Evolutionary conservation across 1,139 yeast genomes (phyloP).

Genomic region (Geotrichum siamense): DNA sequence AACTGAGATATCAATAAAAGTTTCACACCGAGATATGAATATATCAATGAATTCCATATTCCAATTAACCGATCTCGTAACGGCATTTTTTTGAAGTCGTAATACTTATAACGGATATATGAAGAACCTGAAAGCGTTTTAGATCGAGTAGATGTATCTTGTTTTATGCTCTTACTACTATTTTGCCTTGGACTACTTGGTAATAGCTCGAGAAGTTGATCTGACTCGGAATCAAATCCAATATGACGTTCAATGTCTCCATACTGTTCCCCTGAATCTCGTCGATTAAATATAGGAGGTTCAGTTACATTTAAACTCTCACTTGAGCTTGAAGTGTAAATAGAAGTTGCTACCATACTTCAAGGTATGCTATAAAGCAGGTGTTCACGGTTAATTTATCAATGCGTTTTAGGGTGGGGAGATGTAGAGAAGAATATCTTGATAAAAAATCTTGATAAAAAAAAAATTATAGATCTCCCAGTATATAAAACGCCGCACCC

Average conservation of each 20-base stretch:
- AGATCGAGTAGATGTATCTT: background rate
- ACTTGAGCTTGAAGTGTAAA: background rate
- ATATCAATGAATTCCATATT: conserved; percentile 12
- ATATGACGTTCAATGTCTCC: conserved; percentile 15
- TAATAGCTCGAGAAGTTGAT: conserved; percentile 7
- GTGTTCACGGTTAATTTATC: too few relatives aligned
- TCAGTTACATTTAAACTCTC: background rate
- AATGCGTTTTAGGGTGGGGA: background rate
- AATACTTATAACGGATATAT: conserved; percentile 6
- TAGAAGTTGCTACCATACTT: background rate
- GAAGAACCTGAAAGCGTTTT: background rate
- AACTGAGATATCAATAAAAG: conserved; percentile 41
- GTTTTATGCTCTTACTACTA: background rate
- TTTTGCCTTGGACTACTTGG: conserved; percentile 5
- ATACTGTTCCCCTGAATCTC: conserved; percentile 2
- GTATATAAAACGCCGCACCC: too few relatives aligned
- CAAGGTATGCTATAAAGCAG: too few relatives aligned
- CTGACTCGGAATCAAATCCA: conserved; percentile 6
- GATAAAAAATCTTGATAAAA: background rate
- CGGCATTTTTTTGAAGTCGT: conserved; percentile 8
- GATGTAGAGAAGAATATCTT: background rate
- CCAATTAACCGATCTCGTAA: conserved; percentile 1
- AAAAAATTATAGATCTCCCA: too few relatives aligned
- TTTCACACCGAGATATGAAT: conserved; percentile 24
- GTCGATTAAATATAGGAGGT: background rate